Percentiles rank a stretch among this genome's conserved stretches.
Conservation (phyloP, 257 asterid genomes). For the Rauvolfia tetraphylla region DNA sequence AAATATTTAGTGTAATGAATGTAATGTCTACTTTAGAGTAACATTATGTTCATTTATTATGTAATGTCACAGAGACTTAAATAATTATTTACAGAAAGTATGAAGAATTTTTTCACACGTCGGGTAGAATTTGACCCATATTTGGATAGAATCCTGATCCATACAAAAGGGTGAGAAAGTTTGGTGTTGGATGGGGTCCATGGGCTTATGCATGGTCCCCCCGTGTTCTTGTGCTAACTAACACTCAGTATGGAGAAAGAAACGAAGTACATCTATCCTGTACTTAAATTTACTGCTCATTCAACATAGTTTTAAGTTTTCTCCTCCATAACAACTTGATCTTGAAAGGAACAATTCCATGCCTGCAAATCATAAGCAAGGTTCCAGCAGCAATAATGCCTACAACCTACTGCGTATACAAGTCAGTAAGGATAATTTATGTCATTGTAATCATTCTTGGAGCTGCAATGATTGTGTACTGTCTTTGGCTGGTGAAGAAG, state of each 20-base stretch:
- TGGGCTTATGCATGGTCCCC: too few species aligned
- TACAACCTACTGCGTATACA: neutral
- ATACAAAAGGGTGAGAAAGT: neutral
- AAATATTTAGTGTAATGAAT: too few species aligned
- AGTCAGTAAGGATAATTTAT: slow-evolving; percentile 6
- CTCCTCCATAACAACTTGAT: neutral
- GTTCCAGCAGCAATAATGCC: neutral
- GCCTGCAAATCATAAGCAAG: neutral
- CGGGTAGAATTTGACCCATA: too few species aligned
- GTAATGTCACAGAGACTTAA: too few species aligned
- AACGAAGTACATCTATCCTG: too few species aligned
- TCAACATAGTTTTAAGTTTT: too few species aligned
- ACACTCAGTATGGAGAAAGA: neutral
- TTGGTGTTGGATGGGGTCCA: neutral
- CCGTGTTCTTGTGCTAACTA: neutral
- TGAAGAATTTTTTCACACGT: too few species aligned
- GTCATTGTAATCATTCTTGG: neutral
- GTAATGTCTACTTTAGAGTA: too few species aligned
- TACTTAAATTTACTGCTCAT: too few species aligned
- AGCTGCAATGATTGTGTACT: slow-evolving; percentile 13
- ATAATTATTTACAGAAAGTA: too few species aligned
- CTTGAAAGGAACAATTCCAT: neutral
- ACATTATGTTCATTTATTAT: too few species aligned
- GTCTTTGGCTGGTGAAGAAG: slow-evolving; percentile 15
- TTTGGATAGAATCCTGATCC: too few species aligned